A percentile compares a stretch with the other conserved stretches of the same genome.
phyloP scores from a whole-genome alignment of 176 grass and related monocot species.

The Chrysopogon serrulatus region DNA sequence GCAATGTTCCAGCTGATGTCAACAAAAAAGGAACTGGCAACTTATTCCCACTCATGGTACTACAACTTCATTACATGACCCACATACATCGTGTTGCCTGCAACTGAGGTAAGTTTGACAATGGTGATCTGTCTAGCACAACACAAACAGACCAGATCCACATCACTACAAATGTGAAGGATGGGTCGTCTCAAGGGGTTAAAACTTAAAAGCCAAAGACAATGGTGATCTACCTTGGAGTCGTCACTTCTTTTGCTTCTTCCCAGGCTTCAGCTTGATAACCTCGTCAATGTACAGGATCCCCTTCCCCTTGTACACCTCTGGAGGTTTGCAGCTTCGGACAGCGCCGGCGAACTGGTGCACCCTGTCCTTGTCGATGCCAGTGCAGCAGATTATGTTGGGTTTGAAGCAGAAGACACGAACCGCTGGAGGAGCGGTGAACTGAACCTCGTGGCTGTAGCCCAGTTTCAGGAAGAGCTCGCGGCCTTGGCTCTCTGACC shows the following conservation, averaged over 20 bases:
- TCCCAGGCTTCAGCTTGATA: neutral
- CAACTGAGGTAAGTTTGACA: too few species aligned
- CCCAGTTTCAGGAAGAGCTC: neutral
- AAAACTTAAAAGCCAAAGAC: too few species aligned
- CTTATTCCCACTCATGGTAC: too few species aligned
- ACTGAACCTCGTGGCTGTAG: neutral
- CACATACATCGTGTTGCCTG: too few species aligned
- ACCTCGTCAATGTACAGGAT: neutral
- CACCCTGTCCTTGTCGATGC: neutral
- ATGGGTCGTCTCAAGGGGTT: too few species aligned
- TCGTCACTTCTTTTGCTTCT: neutral
- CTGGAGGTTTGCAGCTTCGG: neutral
- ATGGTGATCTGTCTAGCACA: too few species aligned
- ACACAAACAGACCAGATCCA: too few species aligned
- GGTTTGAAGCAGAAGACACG: neutral
- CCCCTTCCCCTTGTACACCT: neutral
- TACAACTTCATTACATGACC: too few species aligned
- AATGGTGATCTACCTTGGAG: neutral
- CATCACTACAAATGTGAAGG: too few species aligned
- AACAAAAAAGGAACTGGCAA: too few species aligned
- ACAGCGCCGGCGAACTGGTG: neutral
- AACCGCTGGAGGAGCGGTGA: neutral
- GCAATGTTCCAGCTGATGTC: too few species aligned
- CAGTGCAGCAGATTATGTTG: neutral
- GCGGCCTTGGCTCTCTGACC: neutral